These are phyloP conservation scores for Chimonanthus praecox DNA, from an alignment of 164 flowering plant species.

Conservation along the genomic window DNA sequence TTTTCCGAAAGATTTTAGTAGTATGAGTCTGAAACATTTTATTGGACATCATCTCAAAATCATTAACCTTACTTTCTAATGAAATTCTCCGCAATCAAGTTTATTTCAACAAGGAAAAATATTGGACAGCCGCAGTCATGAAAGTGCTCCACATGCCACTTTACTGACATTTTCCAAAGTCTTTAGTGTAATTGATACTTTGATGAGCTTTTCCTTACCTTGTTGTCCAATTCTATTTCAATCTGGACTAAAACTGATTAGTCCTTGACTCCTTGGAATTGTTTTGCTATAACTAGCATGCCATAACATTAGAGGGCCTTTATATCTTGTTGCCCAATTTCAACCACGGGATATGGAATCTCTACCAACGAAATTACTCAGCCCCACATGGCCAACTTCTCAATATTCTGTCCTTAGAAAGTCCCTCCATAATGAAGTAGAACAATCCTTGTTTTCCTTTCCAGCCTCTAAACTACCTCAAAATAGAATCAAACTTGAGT, in stretches of 20 bases:
- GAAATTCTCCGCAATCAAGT: too few species aligned
- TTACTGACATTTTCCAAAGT: too few species aligned
- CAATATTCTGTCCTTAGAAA: not conserved
- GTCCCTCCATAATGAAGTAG: not conserved
- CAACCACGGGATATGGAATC: not conserved
- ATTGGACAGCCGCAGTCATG: too few species aligned
- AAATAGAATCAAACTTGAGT: not conserved
- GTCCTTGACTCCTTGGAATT: not conserved
- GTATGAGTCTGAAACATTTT: too few species aligned
- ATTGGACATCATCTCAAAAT: too few species aligned
- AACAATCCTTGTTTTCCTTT: not conserved
- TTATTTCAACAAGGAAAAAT: too few species aligned
- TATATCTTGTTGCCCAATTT: not conserved
- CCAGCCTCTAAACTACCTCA: not conserved
- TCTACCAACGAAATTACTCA: not conserved
- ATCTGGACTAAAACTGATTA: not conserved
- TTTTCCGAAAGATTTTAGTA: too few species aligned
- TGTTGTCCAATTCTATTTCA: too few species aligned
- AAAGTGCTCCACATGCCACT: too few species aligned
- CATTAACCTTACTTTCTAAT: too few species aligned
- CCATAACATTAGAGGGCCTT: not conserved
- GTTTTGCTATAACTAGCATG: too few species aligned
- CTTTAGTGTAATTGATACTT: not conserved
- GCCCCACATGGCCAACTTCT: not conserved
- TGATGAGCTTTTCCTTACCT: too few species aligned